Conservation (phyloP, 2,329 filamentous ascomycete species). For the Colletotrichum sp. region DNA sequence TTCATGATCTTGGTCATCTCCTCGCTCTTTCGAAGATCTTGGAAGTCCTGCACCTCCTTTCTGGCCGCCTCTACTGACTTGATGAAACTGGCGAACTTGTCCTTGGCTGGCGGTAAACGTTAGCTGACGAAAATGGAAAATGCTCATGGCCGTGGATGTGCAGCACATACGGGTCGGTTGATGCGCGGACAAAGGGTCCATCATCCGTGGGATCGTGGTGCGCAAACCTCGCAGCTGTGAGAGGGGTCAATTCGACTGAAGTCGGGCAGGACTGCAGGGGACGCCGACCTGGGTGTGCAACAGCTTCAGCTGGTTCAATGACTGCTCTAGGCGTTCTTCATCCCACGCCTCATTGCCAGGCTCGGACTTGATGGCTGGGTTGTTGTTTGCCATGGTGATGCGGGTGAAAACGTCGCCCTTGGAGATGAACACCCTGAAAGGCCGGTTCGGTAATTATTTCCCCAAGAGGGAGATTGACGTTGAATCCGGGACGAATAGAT, state of each 20-base stretch:
- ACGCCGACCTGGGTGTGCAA: slow-evolving; percentile 57
- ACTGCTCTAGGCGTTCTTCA: slow-evolving; percentile 54
- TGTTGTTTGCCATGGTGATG: slow-evolving; percentile 17
- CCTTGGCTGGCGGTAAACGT: slow-evolving; percentile 49
- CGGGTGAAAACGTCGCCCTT: neutral
- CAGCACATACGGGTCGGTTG: slow-evolving; percentile 54
- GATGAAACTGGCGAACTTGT: slow-evolving; percentile 50
- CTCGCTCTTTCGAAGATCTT: slow-evolving; percentile 49
- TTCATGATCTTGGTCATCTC: slow-evolving; percentile 55
- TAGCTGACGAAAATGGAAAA: neutral
- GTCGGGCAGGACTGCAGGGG: neutral
- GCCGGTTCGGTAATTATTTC: neutral
- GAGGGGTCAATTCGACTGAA: slow-evolving; percentile 1
- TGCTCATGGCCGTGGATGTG: neutral
- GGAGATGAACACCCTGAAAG: neutral
- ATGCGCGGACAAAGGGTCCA: slow-evolving; percentile 55
- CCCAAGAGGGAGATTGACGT: neutral
- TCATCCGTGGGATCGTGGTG: slow-evolving; percentile 53
- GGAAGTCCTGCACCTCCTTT: slow-evolving; percentile 57
- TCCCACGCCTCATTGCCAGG: slow-evolving; percentile 41
- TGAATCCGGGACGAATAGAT: neutral
- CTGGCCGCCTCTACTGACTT: slow-evolving; percentile 52
- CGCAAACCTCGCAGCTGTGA: slow-evolving; percentile 51
- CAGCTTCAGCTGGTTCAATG: slow-evolving; percentile 55
- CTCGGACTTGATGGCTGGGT: slow-evolving; percentile 2